Evolutionary conservation across 805 yeast genomes (phyloP), one percentile per base, ranked within the genome.

Genomic region (Ascoidea rubescens): DNA sequence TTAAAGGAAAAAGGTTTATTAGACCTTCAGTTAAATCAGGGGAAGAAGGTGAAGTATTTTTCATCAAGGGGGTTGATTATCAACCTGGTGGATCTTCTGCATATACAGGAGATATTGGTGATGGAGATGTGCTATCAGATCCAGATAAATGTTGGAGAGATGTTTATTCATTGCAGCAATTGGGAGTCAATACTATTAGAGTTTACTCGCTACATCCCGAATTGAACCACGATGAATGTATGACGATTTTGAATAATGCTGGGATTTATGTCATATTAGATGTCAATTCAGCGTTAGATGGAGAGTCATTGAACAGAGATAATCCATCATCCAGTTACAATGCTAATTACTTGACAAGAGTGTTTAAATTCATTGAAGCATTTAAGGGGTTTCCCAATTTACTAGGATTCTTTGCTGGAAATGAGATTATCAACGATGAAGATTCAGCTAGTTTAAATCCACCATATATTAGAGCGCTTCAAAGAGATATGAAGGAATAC

Each of bases 61-160:
- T 82, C 65, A 72, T 89, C 52, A 78, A 86, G 55, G 97, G 97
- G 56, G 79, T 90, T 46, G 97, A 88, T 67, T 90, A 90, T 67
- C 95, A 87, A 67, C 95, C 91, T 0, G 96, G 97, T 57, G 97
- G 96, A 1, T 82, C 96, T 0, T 85, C 95, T 0, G 72, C 67
- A 14, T 70, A 64, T 50, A 58, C 66, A 1, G 65, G 63, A 6
- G 66, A 59, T 37, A 69, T 55, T 48, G 57, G 54, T 48, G 62
- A 50, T 0, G 57, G 63, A 12, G 96, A 90, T 64, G 89, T 87
- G 1, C 71, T 90, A 44, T 74, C 89, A 12, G 86, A 87, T 59
- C 73, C 78, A 1, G 78, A 73, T 30, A 71, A 70, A 31, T 90
- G 96, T 67, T 77, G 78, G 56, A 79, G 97, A 65, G 97, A 90